These are phyloP conservation scores for Pelargonium citronellum DNA, from an alignment of 441 rosid species.

Conservation along the genomic window DNA sequence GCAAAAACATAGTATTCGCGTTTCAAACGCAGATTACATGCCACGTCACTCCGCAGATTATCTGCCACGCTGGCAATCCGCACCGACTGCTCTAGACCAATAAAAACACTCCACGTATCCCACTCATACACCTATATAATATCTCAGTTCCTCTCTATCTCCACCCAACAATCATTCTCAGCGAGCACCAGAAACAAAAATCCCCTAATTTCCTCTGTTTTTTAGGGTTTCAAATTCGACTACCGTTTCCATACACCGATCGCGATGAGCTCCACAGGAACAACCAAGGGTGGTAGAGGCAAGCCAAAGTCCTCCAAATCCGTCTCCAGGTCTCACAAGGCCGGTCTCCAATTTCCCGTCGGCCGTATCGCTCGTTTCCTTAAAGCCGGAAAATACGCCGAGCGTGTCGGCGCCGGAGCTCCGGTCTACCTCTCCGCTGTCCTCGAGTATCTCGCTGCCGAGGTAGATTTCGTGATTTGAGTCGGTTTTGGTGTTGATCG, in stretches of 20 bases:
- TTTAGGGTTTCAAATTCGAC: background rate
- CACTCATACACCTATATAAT: background rate
- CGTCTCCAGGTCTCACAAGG: conserved; percentile 59
- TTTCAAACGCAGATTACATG: no score
- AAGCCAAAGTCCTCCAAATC: conserved; percentile 45
- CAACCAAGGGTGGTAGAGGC: conserved; percentile 43
- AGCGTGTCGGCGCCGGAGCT: conserved; percentile 94
- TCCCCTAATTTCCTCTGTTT: background rate
- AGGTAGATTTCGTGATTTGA: conserved; percentile 39
- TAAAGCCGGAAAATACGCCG: conserved; percentile 95
- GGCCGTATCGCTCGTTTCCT: conserved; percentile 94
- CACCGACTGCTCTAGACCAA: background rate
- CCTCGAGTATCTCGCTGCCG: conserved; percentile 85
- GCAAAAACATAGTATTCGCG: no score
- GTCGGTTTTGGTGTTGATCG: conserved; percentile 33
- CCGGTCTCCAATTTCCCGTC: conserved; percentile 87
- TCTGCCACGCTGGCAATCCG: background rate
- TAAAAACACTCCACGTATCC: background rate
- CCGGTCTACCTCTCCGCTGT: conserved; percentile 95
- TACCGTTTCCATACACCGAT: background rate
- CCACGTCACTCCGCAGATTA: background rate
- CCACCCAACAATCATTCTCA: background rate
- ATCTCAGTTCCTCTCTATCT: background rate
- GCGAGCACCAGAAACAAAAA: background rate
- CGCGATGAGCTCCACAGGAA: conserved; percentile 25